phyloP scores from a whole-genome alignment of 2,329 filamentous ascomycete species.

The Cytospora mali region DNA sequence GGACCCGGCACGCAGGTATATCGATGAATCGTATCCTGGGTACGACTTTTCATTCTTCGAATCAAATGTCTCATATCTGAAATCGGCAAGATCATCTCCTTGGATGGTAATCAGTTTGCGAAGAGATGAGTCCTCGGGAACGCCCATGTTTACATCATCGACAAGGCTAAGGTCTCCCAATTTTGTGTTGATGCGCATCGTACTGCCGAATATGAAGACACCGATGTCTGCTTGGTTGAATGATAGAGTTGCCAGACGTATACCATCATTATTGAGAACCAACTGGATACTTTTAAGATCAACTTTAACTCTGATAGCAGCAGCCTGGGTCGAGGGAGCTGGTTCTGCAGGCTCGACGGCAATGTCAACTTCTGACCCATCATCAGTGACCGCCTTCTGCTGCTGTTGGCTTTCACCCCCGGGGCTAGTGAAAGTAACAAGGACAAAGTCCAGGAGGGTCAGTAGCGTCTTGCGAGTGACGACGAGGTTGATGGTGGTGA shows the following conservation, averaged over 20 bases:
- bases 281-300: slow-evolving; percentile 91
- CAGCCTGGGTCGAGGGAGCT: slow-evolving; percentile 46
- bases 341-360: slow-evolving; percentile 41
- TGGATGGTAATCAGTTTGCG: slow-evolving; percentile 92
- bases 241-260: slow-evolving; percentile 87
- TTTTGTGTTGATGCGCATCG: slow-evolving; percentile 84
- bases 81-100: slow-evolving; percentile 92
- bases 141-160: slow-evolving; percentile 92
- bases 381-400: slow-evolving; percentile 43
- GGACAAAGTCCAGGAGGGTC: slow-evolving; percentile 89
- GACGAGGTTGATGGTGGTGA: slow-evolving; percentile 95
- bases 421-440: slow-evolving; percentile 81
- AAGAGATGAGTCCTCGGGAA: slow-evolving; percentile 76
- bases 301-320: slow-evolving; percentile 90
- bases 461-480: slow-evolving; percentile 92
- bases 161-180: slow-evolving; percentile 86
- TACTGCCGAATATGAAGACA: slow-evolving; percentile 81
- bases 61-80: slow-evolving; percentile 96
- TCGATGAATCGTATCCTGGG: slow-evolving; percentile 91
- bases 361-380: slow-evolving; percentile 44
- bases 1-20: slow-evolving; percentile 88
- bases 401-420: slow-evolving; percentile 39
- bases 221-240: slow-evolving; percentile 91
- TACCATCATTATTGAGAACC: slow-evolving; percentile 96
- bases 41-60: slow-evolving; percentile 69